Base-by-base conservation (phyloP, 257 asterid species). In the Solanum piurae region DNA sequence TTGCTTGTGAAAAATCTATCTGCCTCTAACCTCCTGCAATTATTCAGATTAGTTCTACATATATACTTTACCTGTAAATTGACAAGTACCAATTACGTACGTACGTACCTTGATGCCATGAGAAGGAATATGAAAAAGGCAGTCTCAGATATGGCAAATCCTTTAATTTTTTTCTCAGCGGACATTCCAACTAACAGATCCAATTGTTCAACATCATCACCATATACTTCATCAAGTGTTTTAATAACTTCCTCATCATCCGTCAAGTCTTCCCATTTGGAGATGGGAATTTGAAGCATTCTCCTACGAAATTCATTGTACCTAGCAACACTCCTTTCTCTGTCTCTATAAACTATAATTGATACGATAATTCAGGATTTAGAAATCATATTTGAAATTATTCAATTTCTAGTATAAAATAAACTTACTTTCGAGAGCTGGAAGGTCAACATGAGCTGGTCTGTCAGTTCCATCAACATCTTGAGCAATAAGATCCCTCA, bases 141-240 rank as follows among this genome's bases (percentile, higher is more conserved):
- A 1, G 98, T 93, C 87, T 93, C 95, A 72, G 94, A 91, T 7
- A 94, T 92, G 20, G 95, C 98, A 38, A 94, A 93, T 5, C 98
- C 98, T 6, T 87, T 80, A 42, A 93, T 93, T 86, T 94, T 94
- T 66, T 89, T 94, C 37, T 94, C 96, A 0, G 95, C 98, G 73
- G 90, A 69, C 64, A 93, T 88, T 7, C 96, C 98, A 0, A 94
- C 94, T n/a, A 91, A 33, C 4, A 93, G 69, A 86, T 94, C 98
- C 9, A 93, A 83, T 87, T 91, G 91, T n/a, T 94, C 96, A 4
- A 94, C 95, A 25, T 93, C 93, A 12, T 92, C 88, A 5, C 87
- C 92, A 79, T 93, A 94, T 44, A 93, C 95, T 23, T 93, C 87
- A 14, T 76, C 3, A 3, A 93, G 93, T 23, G 88, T 89, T 23